Evolutionary conservation across 2,329 filamentous ascomycete species (phyloP).

Genomic region (Juglanconis juglandina): DNA sequence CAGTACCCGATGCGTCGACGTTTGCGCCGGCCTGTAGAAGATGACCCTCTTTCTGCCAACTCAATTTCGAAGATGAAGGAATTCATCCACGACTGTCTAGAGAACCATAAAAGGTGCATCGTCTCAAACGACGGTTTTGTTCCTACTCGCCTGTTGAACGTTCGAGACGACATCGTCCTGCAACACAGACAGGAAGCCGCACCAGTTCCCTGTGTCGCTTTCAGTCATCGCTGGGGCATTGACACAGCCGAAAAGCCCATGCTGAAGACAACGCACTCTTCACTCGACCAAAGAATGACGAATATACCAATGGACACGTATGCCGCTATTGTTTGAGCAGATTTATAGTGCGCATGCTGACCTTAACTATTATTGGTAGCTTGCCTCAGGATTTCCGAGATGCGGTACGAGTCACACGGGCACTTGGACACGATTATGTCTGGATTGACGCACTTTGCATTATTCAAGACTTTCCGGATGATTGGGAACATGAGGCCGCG

Average conservation of each 20-base stretch:
- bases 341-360: neutral
- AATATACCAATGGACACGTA: neutral
- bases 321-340: neutral
- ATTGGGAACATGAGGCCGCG: neutral
- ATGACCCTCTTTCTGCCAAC: neutral
- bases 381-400: neutral
- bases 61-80: neutral
- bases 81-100: neutral
- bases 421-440: neutral
- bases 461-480: neutral
- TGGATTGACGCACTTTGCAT: neutral
- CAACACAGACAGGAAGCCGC: neutral
- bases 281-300: neutral
- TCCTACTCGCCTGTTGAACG: neutral
- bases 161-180: neutral
- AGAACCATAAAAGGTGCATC: neutral
- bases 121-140: neutral
- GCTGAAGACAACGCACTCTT: neutral
- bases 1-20: neutral
- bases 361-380: neutral
- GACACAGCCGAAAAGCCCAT: neutral
- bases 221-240: neutral
- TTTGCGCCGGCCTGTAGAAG: neutral
- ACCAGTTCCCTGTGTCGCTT: neutral
- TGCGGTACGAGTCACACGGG: neutral